Conservation (phyloP, 2,329 filamentous ascomycete species). For the Curvularia sp. region DNA sequence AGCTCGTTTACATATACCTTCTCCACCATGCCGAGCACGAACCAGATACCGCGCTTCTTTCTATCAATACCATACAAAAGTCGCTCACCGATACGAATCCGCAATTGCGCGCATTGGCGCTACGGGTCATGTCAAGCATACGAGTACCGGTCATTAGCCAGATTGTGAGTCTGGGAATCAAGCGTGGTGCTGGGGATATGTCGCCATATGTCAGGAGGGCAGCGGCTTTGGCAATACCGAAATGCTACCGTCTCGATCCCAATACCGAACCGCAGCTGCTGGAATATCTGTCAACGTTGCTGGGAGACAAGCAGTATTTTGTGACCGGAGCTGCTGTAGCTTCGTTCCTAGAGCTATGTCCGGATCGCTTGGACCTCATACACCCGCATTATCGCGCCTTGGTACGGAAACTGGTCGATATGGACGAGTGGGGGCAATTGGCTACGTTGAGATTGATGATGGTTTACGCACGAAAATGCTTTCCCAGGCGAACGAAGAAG, state of each 20-base stretch:
- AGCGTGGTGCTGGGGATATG: conserved; percentile 92
- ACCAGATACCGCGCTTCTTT: conserved; percentile 91
- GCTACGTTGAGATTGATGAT: conserved; percentile 83
- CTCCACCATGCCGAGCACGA: conserved; percentile 93
- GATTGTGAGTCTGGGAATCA: conserved; percentile 94
- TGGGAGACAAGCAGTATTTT: conserved; percentile 93
- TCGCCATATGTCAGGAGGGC: conserved; percentile 91
- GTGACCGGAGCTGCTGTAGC: conserved; percentile 93
- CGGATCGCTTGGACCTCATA: conserved; percentile 84
- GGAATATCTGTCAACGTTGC: conserved; percentile 77
- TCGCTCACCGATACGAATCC: conserved; percentile 92
- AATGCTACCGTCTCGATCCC: conserved; percentile 91
- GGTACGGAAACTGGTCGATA: conserved; percentile 91
- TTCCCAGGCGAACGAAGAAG: conserved; percentile 72
- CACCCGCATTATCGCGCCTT: conserved; percentile 87
- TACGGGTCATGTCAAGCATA: conserved; percentile 97
- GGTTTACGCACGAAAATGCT: conserved; percentile 84
- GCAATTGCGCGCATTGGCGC: conserved; percentile 85
- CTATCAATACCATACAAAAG: conserved; percentile 99
- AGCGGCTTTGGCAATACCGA: conserved; percentile 91
- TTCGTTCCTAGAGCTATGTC: conserved; percentile 88
- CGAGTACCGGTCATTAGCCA: conserved; percentile 97
- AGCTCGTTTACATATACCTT: conserved; percentile 97
- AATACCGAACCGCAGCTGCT: conserved; percentile 82
- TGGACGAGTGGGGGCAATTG: conserved; percentile 98